Evolutionary conservation across 2,329 filamentous ascomycete genomes (phyloP).

Genomic region (Aspergillus tanneri): DNA sequence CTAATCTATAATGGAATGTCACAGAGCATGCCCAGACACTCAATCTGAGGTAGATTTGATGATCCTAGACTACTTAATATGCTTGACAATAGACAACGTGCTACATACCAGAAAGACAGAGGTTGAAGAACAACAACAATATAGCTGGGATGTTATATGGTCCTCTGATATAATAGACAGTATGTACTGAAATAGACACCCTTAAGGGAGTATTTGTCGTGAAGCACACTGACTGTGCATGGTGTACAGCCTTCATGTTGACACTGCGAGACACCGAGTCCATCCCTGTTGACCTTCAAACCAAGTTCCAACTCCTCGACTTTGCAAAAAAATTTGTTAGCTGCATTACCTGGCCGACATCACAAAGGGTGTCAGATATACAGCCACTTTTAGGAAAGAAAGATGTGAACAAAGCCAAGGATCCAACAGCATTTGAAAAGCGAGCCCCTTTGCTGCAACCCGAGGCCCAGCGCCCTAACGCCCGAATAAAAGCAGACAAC

Average conservation of each 20-base stretch:
- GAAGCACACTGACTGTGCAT: neutral
- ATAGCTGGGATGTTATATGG: neutral
- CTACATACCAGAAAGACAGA: constrained; percentile 33
- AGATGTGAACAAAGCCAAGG: too few relatives aligned
- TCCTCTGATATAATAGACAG: constrained; percentile 21
- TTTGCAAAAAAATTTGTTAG: constrained; percentile 32
- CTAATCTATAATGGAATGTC: constrained; percentile 19
- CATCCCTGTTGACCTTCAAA: constrained; percentile 42
- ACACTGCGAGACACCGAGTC: constrained; percentile 44
- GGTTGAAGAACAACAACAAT: neutral
- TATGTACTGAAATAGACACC: constrained; percentile 18
- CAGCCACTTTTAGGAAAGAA: too few relatives aligned
- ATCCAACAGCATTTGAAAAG: too few relatives aligned
- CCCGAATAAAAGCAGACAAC: neutral
- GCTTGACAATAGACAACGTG: constrained; percentile 46
- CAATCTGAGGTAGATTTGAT: constrained; percentile 53
- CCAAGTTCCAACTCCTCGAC: constrained; percentile 51
- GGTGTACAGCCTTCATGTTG: constrained; percentile 41
- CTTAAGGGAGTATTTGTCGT: neutral
- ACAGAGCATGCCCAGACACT: constrained; percentile 29
- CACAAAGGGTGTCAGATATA: too few relatives aligned
- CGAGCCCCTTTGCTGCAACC: too few relatives aligned
- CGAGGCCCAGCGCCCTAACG: neutral
- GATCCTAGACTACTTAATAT: constrained; percentile 58
- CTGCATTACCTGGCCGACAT: neutral